Evolutionary conservation across 1,284 basidiomycete species (phyloP).

Genomic region (Takashimella tepidaria): DNA sequence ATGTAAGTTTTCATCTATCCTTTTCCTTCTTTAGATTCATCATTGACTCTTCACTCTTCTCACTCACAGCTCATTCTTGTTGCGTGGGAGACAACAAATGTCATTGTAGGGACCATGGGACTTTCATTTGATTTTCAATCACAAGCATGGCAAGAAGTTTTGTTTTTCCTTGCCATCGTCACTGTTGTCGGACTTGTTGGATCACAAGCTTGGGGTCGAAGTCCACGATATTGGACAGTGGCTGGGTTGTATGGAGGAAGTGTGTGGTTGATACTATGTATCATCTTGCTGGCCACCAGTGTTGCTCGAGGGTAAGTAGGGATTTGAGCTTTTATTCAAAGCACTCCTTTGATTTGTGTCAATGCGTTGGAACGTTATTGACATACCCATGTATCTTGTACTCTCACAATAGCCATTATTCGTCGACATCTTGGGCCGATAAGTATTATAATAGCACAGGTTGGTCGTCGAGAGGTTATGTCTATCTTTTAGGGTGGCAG

Average conservation of each 20-base stretch:
- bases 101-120: conserved; percentile 39
- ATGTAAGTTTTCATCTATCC: conserved; percentile 29
- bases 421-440: no score
- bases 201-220: conserved; percentile 36
- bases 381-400: no score
- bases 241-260: conserved; percentile 20
- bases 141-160: conserved; percentile 32
- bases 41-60: neutral
- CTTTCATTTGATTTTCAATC: conserved; percentile 31
- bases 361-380: no score
- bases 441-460: conserved; percentile 30
- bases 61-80: conserved; percentile 36
- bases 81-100: conserved; percentile 35
- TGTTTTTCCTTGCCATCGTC: conserved; percentile 40
- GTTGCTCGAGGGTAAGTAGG: conserved; percentile 24
- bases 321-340: no score
- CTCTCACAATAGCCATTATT: no score
- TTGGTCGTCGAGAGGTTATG: conserved; percentile 31
- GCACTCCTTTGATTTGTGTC: conserved; percentile 5
- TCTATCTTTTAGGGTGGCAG: conserved; percentile 44
- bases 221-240: conserved; percentile 38
- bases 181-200: conserved; percentile 35
- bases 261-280: conserved; percentile 36
- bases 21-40: neutral
- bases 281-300: conserved; percentile 34